Conservation (phyloP, 2,329 filamentous ascomycete species). For the Pseudofabraea citricarpa region DNA sequence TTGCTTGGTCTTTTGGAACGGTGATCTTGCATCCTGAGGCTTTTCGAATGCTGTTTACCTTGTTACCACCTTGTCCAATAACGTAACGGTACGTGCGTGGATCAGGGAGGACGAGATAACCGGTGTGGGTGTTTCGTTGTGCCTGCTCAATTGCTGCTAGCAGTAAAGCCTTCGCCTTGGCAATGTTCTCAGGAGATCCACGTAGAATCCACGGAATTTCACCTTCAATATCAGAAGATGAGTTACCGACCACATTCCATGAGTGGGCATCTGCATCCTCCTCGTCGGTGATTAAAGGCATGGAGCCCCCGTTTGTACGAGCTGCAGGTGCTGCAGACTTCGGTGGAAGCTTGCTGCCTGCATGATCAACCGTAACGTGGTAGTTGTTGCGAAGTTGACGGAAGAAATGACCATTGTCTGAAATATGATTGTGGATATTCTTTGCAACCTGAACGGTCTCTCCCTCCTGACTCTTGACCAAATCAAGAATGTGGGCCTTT, state of each 20-base stretch:
- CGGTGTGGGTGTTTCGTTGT: conserved; percentile 64
- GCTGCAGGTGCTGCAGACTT: conserved; percentile 51
- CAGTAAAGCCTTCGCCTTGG: conserved; percentile 74
- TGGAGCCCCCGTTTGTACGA: conserved; percentile 54
- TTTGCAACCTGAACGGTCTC: conserved; percentile 83
- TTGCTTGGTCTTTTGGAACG: conserved; percentile 75
- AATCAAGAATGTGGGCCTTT: conserved; percentile 73
- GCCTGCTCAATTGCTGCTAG: conserved; percentile 69
- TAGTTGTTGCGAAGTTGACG: conserved; percentile 80
- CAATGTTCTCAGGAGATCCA: conserved; percentile 71
- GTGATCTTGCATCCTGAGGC: conserved; percentile 92
- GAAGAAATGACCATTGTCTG: conserved; percentile 92
- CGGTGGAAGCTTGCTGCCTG: conserved; percentile 69
- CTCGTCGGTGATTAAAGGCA: conserved; percentile 94
- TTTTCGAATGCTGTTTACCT: conserved; percentile 89
- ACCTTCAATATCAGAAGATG: conserved; percentile 48
- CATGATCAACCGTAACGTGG: conserved; percentile 88
- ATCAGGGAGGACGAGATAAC: conserved; percentile 86
- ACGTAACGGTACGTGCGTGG: conserved; percentile 85
- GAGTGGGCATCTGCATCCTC: conserved; percentile 64
- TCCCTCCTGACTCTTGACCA: conserved; percentile 82
- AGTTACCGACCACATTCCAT: conserved; percentile 72
- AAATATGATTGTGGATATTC: conserved; percentile 75
- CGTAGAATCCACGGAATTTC: conserved; percentile 88
- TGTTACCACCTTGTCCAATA: conserved; percentile 81